Evolutionary conservation across 2,329 filamentous ascomycete species (phyloP).

Genomic region (Leptographium procerum): DNA sequence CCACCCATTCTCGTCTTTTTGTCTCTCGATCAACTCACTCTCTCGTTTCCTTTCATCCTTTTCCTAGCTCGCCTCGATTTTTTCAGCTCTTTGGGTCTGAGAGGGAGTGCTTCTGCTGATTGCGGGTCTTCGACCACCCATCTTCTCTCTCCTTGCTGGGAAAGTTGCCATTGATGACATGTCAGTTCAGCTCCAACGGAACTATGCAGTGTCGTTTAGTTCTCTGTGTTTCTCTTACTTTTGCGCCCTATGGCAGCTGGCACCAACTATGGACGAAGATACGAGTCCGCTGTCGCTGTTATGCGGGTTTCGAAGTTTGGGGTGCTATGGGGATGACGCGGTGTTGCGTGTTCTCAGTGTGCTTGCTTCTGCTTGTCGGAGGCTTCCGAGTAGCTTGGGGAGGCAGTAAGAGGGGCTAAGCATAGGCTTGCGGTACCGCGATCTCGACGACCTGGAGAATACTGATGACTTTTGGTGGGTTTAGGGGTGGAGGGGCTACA

Average conservation of each 20-base stretch:
- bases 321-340: constrained; percentile 8
- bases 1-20: background rate
- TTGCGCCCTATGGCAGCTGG: background rate
- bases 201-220: background rate
- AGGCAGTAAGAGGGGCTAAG: no score
- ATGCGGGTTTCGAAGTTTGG: constrained; percentile 9
- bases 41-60: background rate
- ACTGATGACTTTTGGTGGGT: background rate
- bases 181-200: background rate
- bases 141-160: background rate
- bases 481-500: background rate
- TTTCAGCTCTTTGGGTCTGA: background rate
- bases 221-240: background rate
- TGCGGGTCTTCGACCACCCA: background rate
- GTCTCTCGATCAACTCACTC: constrained; percentile 1
- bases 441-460: constrained; percentile 7
- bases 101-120: constrained; percentile 9
- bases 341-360: background rate
- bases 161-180: background rate
- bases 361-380: constrained; percentile 5
- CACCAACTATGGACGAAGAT: constrained; percentile 61
- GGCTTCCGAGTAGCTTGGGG: background rate
- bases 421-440: constrained; percentile 2
- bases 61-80: background rate
- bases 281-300: constrained; percentile 59